Conservation (phyloP, 2,329 filamentous ascomycete species). For the Aspergillus tamarii region DNA sequence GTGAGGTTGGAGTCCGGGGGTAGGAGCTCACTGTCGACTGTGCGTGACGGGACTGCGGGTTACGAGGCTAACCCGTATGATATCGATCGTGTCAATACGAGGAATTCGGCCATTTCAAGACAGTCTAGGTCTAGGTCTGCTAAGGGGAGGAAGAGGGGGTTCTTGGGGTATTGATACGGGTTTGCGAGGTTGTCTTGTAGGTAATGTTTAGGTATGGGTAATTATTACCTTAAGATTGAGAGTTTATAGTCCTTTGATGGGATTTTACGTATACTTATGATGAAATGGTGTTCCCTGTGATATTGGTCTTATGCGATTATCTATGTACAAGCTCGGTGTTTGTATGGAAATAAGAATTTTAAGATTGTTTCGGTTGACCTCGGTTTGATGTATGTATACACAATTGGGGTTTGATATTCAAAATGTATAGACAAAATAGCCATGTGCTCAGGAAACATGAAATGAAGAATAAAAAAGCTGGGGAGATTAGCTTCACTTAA, state of each 20-base stretch:
- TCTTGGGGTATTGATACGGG: background rate
- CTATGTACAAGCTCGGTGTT: background rate
- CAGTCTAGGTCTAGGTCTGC: constrained; percentile 20
- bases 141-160: constrained; percentile 4
- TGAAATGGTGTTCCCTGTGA: background rate
- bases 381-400: background rate
- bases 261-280: background rate
- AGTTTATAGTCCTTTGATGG: background rate
- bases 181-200: background rate
- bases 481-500: background rate
- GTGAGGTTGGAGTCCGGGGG: constrained; percentile 7
- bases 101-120: constrained; percentile 31
- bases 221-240: background rate
- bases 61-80: constrained; percentile 37
- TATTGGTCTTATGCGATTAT: background rate
- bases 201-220: background rate
- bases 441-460: background rate
- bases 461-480: background rate
- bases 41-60: constrained; percentile 7
- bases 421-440: background rate
- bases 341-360: background rate
- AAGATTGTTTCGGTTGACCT: background rate
- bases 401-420: background rate
- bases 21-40: constrained; percentile 13
- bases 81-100: constrained; percentile 37